Evolutionary conservation across 2,329 filamentous ascomycete species (phyloP), one percentile per base, ranked within the genome.

Genomic region (Aspergillus ustus): DNA sequence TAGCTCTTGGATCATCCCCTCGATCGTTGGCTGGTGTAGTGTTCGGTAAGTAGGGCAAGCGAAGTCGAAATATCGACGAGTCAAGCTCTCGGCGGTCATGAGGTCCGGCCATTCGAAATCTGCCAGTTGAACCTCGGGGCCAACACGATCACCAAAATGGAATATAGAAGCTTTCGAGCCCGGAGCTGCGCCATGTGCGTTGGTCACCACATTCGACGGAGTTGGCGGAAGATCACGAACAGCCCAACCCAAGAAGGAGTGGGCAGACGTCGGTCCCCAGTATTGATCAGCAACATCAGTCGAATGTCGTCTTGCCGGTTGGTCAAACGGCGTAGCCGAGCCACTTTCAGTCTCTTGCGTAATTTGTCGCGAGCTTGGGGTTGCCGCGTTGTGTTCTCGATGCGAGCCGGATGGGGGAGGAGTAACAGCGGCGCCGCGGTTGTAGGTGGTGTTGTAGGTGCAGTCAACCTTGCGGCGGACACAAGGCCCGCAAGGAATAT

Each of bases 31-130:
- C 25, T 69, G 69, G 46, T 70, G 68, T 9, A 71, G 53, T 22
- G 66, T 62, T 7, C 69, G 57, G 46, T 71, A 69, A 1, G 68
- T 71, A 7, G 66, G 69, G 3, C 68, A 63, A 13, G 68, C 67
- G 22, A 71, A 71, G 7, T 70, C 67, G 49, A 71, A 71, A 52
- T 71, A 71, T 19, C 68, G 66, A 50, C 58, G 63, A 13, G 67
- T 49, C 31, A 71, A 43, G 13, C 51, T 46, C 19, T 63, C 60
- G 6, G 64, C 67, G 0, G 49, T 59, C 9, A 43, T 45, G 9
- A 51, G 31, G n/a, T 55, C 52, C 0, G 68, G 69, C 69, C 68
- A 71, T 46, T 59, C 22, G 9, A 71, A 64, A 19, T 66, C 57
- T 3, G 56, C 45, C 15, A 60, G n/a, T 2, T 25, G 54, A 5